Conservation (phyloP, 805 yeast genomes). For the Myxozyma neotropica region DNA sequence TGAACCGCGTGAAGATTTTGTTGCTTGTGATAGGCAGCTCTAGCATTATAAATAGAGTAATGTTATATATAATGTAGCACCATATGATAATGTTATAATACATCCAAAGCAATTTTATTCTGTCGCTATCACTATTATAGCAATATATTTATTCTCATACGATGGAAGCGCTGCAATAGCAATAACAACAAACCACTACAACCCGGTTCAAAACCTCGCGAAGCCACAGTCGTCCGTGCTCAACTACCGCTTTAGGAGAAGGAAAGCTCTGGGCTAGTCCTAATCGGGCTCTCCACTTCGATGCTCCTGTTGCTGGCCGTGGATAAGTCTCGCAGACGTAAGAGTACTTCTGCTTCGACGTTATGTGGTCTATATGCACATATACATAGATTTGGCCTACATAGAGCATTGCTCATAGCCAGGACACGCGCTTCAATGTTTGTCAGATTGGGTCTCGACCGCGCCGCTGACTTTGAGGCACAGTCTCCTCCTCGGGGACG, state of each 20-base stretch:
- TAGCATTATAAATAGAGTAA: too few species aligned
- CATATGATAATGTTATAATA: too few species aligned
- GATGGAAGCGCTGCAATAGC: neutral
- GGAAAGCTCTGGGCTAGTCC: neutral
- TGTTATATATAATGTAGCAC: too few species aligned
- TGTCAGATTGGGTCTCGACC: slow-evolving; percentile 6
- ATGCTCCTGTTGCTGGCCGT: too few species aligned
- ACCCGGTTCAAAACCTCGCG: neutral
- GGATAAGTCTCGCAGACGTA: too few species aligned
- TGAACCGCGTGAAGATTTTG: neutral
- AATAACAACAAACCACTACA: neutral
- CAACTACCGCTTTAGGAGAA: slow-evolving; percentile 4
- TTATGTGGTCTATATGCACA: neutral
- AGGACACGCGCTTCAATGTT: neutral
- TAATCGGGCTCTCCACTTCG: neutral
- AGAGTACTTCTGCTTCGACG: neutral
- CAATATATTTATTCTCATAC: too few species aligned
- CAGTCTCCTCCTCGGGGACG: neutral
- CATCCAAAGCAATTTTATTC: too few species aligned
- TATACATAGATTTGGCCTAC: neutral
- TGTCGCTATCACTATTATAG: too few species aligned
- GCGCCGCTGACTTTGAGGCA: slow-evolving; percentile 13
- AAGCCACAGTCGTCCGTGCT: neutral
- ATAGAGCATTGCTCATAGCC: neutral
- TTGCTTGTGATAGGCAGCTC: too few species aligned